Base-by-base conservation (phyloP, 345 rosid genomes). In the Heritiera littoralis region DNA sequence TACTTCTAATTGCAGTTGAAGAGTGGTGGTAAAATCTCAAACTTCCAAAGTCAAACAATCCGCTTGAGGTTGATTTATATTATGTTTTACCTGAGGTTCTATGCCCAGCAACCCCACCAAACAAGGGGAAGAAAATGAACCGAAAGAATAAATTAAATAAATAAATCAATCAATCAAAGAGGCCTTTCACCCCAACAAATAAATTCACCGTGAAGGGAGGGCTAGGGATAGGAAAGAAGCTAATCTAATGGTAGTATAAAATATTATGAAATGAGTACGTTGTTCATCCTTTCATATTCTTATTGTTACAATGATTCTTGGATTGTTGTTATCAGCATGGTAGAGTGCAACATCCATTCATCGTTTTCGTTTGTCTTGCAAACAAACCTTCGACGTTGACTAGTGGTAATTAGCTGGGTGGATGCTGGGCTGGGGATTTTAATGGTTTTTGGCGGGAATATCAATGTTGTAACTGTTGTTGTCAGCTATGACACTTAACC, bases 381-480 rank as follows among this genome's bases (percentile, higher is more conserved):
- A 69, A 28, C 58, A 51, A 32, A 51, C 45, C 63, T 58, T 14
- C 23, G 43, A 6, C 51, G 75, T 71, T 4, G 45, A 45, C 45
- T 71, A 51, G 38, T 71, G 41, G 28, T 30, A n/a, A 32, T 49
- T 70, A 48, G 40, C 28, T 28, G 74, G 58, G 56, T 71, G 75
- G 75, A 52, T 45, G 75, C 45, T 14, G 58, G 54, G 35, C 60
- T 71, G 60, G 51, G 75, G 60, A 52, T 30, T 51, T 51, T 71
- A 71, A 71, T 4, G 7, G 56, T 23, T 48, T 46, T 46, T 60
- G 65, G 65, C 10, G 2, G 64, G 10, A n/a, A n/a, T n/a, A n/a
- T n/a, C n/a, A n/a, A 17, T 18, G 64, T n/a, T 59, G 4, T 59
- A 17, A 59, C 13, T 23, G 38, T 3, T 20, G 35, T 59, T 28